phyloP scores from a whole-genome alignment of 129 eudicot genomes.

The Flaveria robusta region DNA sequence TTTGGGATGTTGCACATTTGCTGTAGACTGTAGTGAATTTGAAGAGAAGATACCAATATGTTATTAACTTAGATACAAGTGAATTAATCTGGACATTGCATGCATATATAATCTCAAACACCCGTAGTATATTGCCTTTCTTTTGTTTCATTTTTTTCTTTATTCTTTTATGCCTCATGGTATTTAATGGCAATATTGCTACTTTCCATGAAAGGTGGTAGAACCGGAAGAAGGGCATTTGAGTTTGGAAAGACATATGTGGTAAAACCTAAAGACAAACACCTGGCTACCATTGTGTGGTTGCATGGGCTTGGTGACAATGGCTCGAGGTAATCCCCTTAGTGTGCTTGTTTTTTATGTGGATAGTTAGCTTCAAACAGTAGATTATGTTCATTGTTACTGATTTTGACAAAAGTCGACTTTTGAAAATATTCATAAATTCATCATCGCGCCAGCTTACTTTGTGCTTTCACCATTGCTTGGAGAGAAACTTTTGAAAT shows the following conservation, averaged over 20 bases:
- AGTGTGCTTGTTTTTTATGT: slow-evolving; percentile 10
- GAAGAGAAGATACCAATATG: neutral
- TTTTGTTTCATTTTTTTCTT: neutral
- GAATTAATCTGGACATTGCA: slow-evolving; percentile 9
- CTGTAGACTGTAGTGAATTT: neutral
- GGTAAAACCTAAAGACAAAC: slow-evolving; percentile 80
- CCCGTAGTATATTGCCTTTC: neutral
- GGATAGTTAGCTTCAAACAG: neutral
- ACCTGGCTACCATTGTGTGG: slow-evolving; percentile 88
- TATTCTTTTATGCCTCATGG: neutral
- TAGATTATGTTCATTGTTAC: slow-evolving; percentile 19
- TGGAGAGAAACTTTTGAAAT: neutral
- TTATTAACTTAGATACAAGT: neutral
- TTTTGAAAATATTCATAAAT: neutral
- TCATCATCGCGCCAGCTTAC: neutral
- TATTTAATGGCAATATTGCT: slow-evolving; percentile 17
- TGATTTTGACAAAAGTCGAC: slow-evolving; percentile 11
- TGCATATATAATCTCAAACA: neutral
- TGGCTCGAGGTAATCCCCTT: slow-evolving; percentile 62
- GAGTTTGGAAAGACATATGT: slow-evolving; percentile 74
- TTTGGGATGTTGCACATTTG: neutral
- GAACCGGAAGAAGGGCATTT: slow-evolving; percentile 52
- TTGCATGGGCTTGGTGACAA: slow-evolving; percentile 92
- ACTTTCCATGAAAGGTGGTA: slow-evolving; percentile 48
- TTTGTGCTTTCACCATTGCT: neutral